Evolutionary conservation across 2,329 filamentous ascomycete species (phyloP).

Genomic region (Nannizzia gypsea): DNA sequence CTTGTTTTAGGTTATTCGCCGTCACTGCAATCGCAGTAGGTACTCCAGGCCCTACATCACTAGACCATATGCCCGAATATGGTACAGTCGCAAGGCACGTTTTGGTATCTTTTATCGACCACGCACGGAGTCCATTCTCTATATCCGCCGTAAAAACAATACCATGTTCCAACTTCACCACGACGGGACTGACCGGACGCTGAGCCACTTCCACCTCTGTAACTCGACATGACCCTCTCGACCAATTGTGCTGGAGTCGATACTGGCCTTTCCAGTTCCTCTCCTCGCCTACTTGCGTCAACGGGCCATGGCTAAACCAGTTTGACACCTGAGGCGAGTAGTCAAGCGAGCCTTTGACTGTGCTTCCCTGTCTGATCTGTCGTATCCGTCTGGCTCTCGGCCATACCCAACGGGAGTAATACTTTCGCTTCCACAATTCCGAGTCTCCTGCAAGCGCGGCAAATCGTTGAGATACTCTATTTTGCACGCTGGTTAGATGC

Average conservation of each 20-base stretch:
- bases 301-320: conserved; percentile 50
- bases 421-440: conserved; percentile 82
- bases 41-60: conserved; percentile 50
- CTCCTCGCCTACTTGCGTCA: conserved; percentile 38
- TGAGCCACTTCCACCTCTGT: conserved; percentile 59
- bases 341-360: conserved; percentile 20
- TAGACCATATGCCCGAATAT: conserved; percentile 17
- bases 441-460: conserved; percentile 62
- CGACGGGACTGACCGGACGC: conserved; percentile 45
- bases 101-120: conserved; percentile 55
- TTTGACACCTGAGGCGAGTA: conserved; percentile 47
- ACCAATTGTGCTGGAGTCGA: conserved; percentile 83
- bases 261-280: conserved; percentile 80
- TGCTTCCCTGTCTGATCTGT: conserved; percentile 42
- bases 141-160: conserved; percentile 66
- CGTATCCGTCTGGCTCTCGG: conserved; percentile 67
- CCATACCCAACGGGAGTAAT: conserved; percentile 76
- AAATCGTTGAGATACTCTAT: conserved; percentile 55
- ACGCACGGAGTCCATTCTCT: conserved; percentile 59
- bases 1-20: conserved; percentile 33
- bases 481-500: neutral
- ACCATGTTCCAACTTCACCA: conserved; percentile 68
- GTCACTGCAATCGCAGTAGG: conserved; percentile 43
- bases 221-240: conserved; percentile 65
- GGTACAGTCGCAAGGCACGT: conserved; percentile 44